Percentiles rank a stretch among this genome's conserved stretches.
phyloP scores from a whole-genome alignment of 164 flowering plant species.

The Santalum album region DNA sequence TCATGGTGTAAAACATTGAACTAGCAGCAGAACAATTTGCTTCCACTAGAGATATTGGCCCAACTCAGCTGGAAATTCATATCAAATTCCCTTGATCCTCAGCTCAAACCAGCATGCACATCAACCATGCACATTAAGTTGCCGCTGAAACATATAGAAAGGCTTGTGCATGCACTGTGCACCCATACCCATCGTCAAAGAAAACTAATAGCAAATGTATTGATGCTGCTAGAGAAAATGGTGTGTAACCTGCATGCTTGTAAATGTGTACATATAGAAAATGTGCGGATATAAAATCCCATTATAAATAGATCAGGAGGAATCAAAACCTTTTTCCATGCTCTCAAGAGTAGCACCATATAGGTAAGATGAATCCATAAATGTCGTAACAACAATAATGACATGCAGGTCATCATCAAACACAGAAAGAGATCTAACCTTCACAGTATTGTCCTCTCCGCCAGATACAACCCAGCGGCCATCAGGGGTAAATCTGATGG shows the following conservation, averaged over 20 bases:
- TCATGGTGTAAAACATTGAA: too few species aligned
- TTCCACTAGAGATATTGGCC: too few species aligned
- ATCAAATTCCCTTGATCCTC: too few species aligned
- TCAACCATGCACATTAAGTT: not conserved
- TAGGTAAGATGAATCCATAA: not conserved
- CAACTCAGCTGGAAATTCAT: too few species aligned
- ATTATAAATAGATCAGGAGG: not conserved
- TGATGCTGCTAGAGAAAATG: not conserved
- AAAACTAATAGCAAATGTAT: not conserved
- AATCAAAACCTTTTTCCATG: not conserved
- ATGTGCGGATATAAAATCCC: not conserved
- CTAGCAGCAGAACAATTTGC: too few species aligned
- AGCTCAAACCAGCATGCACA: not conserved
- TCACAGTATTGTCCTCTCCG: constrained; percentile 89
- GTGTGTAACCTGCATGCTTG: not conserved
- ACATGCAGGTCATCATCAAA: not conserved
- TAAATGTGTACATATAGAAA: not conserved
- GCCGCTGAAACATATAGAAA: not conserved
- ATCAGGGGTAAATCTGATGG: constrained; percentile 96
- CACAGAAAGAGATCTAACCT: constrained; percentile 37
- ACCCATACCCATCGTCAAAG: too few species aligned
- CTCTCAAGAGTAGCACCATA: not conserved
- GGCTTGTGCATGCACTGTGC: not conserved
- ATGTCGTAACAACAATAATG: not conserved
- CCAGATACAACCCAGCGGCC: constrained; percentile 99